Percentiles rank a stretch among this genome's conserved stretches.
Conservation (phyloP, 192 early-diverging fungal genomes). For the Pecoramyces ruminantium region DNA sequence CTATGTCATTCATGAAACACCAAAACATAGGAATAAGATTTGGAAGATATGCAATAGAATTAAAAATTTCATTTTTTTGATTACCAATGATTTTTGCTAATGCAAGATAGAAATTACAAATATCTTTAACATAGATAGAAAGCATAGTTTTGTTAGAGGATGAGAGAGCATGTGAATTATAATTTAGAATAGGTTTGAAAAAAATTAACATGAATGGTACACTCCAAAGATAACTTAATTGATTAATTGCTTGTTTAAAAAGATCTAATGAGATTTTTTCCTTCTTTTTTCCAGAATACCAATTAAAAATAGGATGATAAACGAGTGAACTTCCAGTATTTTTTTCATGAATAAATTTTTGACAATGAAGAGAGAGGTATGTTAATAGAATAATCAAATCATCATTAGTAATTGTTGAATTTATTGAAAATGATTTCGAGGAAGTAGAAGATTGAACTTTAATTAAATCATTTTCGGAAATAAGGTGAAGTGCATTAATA, state of each 20-base stretch:
- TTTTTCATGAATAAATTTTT: background rate
- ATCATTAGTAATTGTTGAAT: background rate
- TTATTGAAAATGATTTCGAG: background rate
- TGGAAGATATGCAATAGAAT: conserved; percentile 26
- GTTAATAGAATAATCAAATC: background rate
- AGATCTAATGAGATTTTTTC: background rate
- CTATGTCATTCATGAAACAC: conserved; percentile 31
- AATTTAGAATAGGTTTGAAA: background rate
- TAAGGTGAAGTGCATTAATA: background rate
- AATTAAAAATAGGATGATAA: background rate
- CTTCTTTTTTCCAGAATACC: background rate
- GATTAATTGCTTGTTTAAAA: background rate
- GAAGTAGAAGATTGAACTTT: background rate
- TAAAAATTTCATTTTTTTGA: conserved; percentile 26
- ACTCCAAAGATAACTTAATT: background rate
- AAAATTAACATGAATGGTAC: background rate
- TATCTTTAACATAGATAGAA: background rate
- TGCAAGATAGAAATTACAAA: background rate
- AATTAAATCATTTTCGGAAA: background rate
- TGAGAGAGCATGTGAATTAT: background rate
- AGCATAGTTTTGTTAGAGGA: background rate
- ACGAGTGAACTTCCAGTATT: background rate
- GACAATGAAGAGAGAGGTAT: background rate
- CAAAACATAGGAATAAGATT: conserved; percentile 32
- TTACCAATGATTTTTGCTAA: background rate